phyloP scores from a whole-genome alignment of 139 green algal species.

The Coelastrella sp. region DNA sequence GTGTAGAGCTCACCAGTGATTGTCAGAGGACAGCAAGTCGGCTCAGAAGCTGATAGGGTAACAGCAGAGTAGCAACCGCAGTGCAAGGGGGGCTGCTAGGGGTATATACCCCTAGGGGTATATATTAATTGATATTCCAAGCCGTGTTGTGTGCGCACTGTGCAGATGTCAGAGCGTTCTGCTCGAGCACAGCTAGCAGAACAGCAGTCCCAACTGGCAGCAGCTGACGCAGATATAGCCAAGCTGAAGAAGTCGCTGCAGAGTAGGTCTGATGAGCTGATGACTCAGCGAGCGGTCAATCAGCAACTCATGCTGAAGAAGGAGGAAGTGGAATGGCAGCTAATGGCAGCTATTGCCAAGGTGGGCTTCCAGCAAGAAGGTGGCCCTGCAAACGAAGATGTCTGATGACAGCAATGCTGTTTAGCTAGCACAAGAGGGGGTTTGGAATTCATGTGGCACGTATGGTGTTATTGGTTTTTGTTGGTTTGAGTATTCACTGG shows the following conservation, averaged over 20 bases:
- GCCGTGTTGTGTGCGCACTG: neutral
- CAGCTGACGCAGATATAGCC: neutral
- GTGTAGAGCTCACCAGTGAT: too few species aligned
- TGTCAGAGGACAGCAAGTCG: too few species aligned
- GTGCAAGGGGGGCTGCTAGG: too few species aligned
- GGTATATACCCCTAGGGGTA: neutral
- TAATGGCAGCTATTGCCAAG: slow-evolving; percentile 46
- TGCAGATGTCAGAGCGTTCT: slow-evolving; percentile 10
- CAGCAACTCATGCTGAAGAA: slow-evolving; percentile 49
- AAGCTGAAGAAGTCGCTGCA: slow-evolving; percentile 28
- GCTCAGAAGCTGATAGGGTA: too few species aligned
- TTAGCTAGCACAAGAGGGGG: neutral
- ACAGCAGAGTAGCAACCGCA: too few species aligned
- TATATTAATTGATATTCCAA: neutral
- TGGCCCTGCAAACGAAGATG: neutral
- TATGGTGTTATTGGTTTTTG: neutral
- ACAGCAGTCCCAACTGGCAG: slow-evolving; percentile 4
- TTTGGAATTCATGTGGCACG: neutral
- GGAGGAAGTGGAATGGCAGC: slow-evolving; percentile 50
- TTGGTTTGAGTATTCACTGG: too few species aligned
- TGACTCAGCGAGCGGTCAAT: slow-evolving; percentile 36
- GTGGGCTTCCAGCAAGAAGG: neutral
- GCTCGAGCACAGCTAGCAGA: slow-evolving; percentile 29
- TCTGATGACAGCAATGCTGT: neutral
- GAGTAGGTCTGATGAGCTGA: slow-evolving; percentile 26